A percentile compares a stretch with the other conserved stretches of the same genome.
These are phyloP conservation scores for Daedalea quercina DNA, from an alignment of 768 basidiomycete genomes.

Conservation along the genomic window DNA sequence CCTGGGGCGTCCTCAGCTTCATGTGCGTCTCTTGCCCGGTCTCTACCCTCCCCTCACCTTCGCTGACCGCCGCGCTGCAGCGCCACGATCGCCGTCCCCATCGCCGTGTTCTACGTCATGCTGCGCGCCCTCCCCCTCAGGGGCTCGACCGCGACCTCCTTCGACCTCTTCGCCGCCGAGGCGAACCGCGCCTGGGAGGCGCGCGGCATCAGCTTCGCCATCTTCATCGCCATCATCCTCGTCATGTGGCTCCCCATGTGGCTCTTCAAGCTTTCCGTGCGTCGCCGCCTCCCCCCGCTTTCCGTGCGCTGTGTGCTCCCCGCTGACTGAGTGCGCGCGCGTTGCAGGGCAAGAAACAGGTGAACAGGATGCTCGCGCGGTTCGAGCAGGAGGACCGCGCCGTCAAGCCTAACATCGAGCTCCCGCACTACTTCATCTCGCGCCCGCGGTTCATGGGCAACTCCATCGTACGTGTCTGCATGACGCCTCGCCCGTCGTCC, in stretches of 20 bases:
- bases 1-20: conserved; percentile 33
- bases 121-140: conserved; percentile 20
- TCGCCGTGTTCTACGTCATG: conserved; percentile 30
- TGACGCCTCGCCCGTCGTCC: background rate
- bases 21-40: conserved; percentile 29
- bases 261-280: conserved; percentile 42
- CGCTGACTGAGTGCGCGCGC: background rate
- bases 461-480: conserved; percentile 25
- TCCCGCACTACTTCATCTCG: conserved; percentile 36
- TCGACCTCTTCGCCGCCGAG: conserved; percentile 8
- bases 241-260: conserved; percentile 35
- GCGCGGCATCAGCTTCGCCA: conserved; percentile 29
- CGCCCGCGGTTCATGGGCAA: conserved; percentile 33
- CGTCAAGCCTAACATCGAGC: conserved; percentile 15
- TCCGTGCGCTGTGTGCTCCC: background rate
- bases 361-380: conserved; percentile 28
- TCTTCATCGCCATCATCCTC: conserved; percentile 31
- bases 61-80: conserved; percentile 18
- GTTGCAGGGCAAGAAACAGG: conserved; percentile 36
- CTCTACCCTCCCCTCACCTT: background rate
- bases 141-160: conserved; percentile 6
- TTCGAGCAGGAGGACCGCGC: conserved; percentile 37
- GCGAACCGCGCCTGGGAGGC: conserved; percentile 24
- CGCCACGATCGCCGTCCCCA: conserved; percentile 32
- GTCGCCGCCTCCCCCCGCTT: background rate